Evolutionary conservation across 31 red algal species (phyloP), one percentile per base, ranked within the genome.

Genomic region (Asparagopsis taxiformis): DNA sequence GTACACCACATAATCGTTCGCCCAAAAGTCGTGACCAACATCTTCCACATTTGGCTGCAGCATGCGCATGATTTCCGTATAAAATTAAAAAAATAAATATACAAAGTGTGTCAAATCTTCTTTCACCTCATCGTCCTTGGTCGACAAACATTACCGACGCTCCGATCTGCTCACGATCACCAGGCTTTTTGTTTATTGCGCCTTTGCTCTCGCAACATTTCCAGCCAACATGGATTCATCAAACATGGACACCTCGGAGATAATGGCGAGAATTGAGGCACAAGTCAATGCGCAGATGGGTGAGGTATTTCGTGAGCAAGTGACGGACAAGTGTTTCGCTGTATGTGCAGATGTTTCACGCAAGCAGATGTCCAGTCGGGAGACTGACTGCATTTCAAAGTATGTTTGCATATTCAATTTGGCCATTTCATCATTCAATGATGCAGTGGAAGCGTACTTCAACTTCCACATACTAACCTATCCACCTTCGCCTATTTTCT

Each of bases 241-340:
- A 33, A 39, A 76, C 44, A 59, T 57, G 16, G 46, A 70, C 38
- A 51, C 68, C 0, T 30, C 55, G n/a, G 82, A 86, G 6, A 65
- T 86, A 38, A 86, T 86, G 82, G 48, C 71, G 29, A 69, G 82
- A 22, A 70, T 86, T n/a, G 82, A 86, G 32, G 82, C 82, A 4
- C 82, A 86, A 38, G 71, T 86, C 24, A 75, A 86, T 13, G 82
- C 82, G 15, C 71, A 75, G 34, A 75, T 86, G 54, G 52, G 51
- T 9, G 82, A 86, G 50, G 55, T 76, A 30, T 59, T 86, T 60
- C 82, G 82, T 4, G 82, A 86, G 63, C 82, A 86, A 36, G 82
- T 86, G 5, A 86, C 82, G 1, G 82, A 86, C 32, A 86, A 84
- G 59, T 84, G 79, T 52, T 84, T 84, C 62, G 58, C 50, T 48